These are phyloP conservation scores for Aspergillus transmontanensis DNA, from an alignment of 2,329 filamentous ascomycete species.

Conservation along the genomic window DNA sequence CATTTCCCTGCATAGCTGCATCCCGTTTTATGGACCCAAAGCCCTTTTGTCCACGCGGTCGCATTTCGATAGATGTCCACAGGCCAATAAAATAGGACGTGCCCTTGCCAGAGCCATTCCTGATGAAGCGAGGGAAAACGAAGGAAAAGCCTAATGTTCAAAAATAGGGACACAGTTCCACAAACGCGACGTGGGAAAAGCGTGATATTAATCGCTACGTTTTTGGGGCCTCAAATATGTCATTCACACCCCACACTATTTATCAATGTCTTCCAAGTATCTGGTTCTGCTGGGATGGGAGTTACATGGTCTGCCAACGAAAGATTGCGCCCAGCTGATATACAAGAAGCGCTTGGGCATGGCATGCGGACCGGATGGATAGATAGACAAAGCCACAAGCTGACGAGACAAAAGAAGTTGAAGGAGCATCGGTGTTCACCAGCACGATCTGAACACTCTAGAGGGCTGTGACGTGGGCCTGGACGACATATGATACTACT, in stretches of 20 bases:
- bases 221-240: not conserved
- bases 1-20: not conserved
- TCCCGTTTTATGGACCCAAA: not conserved
- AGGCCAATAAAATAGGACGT: not conserved
- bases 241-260: not conserved
- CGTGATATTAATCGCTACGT: not conserved
- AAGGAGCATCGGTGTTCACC: no score
- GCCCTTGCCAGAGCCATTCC: accelerated
- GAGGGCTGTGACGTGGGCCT: not conserved
- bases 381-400: no score
- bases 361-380: no score
- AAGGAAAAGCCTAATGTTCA: not conserved
- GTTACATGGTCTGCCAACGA: not conserved
- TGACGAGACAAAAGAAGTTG: no score
- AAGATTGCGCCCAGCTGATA: no score
- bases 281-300: not conserved
- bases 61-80: not conserved
- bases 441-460: no score
- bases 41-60: not conserved
- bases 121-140: accelerated
- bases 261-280: not conserved
- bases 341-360: no score
- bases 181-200: not conserved
- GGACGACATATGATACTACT: not conserved
- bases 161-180: not conserved